Conservation (phyloP, 2,329 filamentous ascomycete species). For the Leptosphaerulina australis region DNA sequence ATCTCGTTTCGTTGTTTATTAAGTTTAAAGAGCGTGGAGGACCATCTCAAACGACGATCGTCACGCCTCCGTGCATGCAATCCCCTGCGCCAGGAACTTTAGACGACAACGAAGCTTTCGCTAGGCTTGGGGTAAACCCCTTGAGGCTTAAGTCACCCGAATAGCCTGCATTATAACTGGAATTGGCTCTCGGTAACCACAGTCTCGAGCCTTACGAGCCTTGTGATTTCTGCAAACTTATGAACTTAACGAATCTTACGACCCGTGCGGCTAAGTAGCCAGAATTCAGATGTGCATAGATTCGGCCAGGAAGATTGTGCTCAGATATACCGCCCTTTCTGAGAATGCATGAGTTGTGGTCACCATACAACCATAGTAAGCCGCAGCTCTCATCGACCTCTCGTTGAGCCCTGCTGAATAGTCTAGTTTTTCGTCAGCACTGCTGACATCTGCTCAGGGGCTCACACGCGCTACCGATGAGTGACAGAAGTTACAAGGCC, state of each 20-base stretch:
- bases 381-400: too few species aligned
- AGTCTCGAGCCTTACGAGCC: background rate
- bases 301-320: background rate
- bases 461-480: background rate
- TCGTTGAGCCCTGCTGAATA: background rate
- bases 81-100: constrained; percentile 5
- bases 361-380: too few species aligned
- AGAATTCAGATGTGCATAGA: background rate
- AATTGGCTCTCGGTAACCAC: background rate
- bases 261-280: background rate
- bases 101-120: constrained; percentile 8
- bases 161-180: background rate
- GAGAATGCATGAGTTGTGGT: too few species aligned
- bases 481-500: constrained; percentile 9
- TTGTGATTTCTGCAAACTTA: background rate
- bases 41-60: constrained; percentile 24
- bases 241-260: too few species aligned
- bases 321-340: too few species aligned
- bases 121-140: background rate
- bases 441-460: constrained; percentile 1
- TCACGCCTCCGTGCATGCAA: constrained; percentile 11
- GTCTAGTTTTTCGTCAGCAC: background rate
- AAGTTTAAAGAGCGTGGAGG: constrained; percentile 18
- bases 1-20: constrained; percentile 21
- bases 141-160: background rate